Evolutionary conservation across 495 filamentous ascomycete species (phyloP), one percentile per base, ranked within the genome.

Genomic region (Aspergillus carlsbadensis): DNA sequence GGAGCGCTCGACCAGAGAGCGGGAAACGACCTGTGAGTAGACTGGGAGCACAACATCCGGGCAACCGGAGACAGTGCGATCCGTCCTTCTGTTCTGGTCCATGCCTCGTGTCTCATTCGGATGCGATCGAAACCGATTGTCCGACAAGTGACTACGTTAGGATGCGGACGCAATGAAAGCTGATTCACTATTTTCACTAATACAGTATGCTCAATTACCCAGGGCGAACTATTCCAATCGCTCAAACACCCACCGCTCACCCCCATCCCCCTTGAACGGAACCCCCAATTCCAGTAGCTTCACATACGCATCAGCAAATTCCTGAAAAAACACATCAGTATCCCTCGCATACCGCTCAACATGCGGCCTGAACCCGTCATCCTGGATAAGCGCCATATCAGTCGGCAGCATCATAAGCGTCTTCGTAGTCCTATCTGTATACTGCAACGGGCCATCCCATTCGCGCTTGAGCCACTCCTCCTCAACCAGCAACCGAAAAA

Each of bases 331-430:
- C 31, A 78, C 79, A 55, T 90, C 87, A 66, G 89, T 88, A 78
- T 96, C 91, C 79, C 90, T 90, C 57, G 92, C 92, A 73, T 97
- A 98, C 68, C 86, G 85, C 75, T 96, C 85, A 39, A 94, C 91
- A 68, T 89, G 87, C 67, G 81, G 74, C 77, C 80, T 85, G 84
- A 98, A 96, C 47, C 74, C 78, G 80, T 93, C 89, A 76, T 98
- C 94, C 76, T 92, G 85, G 70, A 94, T 71, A 45, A 98, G 74
- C 31, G 85, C 90, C 74, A 95, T 85, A 68, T 98, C 94, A 53
- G 91, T 86, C 54, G 94, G 94, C 64, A 98, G 77, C 94, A 98
- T 98, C 94, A 98, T 98, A 62, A 98, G 77, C 44, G 81, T 81
- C 81, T 91, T 89, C 62, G 85, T 91, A 65, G 75, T 80, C 73